Evolutionary conservation across 148 eudicot genomes (phyloP).

Genomic region (Cornus kousa): DNA sequence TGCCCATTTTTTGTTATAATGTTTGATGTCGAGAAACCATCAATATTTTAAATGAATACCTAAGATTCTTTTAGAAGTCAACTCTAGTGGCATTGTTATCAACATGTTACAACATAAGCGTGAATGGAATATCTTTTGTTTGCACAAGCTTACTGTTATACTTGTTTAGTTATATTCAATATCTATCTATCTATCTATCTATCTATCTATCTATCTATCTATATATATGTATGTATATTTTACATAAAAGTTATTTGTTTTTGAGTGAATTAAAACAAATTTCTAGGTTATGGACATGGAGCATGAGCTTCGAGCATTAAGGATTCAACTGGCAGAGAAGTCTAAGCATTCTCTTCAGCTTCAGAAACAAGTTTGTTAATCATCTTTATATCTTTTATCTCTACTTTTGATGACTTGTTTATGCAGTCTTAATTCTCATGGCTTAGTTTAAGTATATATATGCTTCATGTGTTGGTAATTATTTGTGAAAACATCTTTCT

Average conservation of each 20-base stretch:
- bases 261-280: conserved; percentile 3
- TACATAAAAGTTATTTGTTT: neutral
- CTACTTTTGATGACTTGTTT: neutral
- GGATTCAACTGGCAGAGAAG: conserved; percentile 86
- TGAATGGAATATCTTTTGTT: neutral
- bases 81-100: neutral
- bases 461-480: neutral
- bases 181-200: neutral
- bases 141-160: neutral
- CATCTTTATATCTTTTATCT: neutral
- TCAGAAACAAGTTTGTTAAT: conserved; percentile 74
- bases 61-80: neutral
- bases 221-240: neutral
- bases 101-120: neutral
- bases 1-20: neutral
- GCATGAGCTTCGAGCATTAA: conserved; percentile 89
- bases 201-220: neutral
- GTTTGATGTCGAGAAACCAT: neutral
- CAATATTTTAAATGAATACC: neutral
- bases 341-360: conserved; percentile 77
- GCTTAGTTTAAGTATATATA: neutral
- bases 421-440: neutral
- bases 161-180: neutral
- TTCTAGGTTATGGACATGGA: conserved; percentile 99
- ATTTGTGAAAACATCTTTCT: neutral